These are phyloP conservation scores for Cercophora samala DNA, from an alignment of 495 filamentous ascomycete species.

Conservation along the genomic window DNA sequence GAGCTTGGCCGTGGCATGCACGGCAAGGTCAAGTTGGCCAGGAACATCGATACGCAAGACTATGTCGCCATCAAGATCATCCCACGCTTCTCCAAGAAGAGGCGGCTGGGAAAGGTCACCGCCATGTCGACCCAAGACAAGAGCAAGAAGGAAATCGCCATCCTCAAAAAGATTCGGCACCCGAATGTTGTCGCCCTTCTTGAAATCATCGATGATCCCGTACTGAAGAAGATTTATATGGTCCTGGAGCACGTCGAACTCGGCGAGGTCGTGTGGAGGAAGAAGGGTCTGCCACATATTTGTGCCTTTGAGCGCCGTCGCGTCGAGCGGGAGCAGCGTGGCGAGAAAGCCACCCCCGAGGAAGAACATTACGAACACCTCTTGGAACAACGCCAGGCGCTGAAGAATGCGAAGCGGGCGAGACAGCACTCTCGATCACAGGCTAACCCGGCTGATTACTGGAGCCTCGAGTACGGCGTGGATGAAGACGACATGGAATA, in stretches of 20 bases:
- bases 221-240: conserved; percentile 95
- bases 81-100: conserved; percentile 86
- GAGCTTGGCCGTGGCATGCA: conserved; percentile 94
- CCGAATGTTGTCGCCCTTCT: conserved; percentile 90
- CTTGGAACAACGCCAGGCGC: conserved; percentile 52
- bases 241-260: conserved; percentile 91
- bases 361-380: conserved; percentile 59
- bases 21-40: conserved; percentile 93
- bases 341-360: conserved; percentile 58
- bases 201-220: conserved; percentile 96
- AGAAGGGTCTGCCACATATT: conserved; percentile 74
- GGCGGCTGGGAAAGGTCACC: conserved; percentile 73
- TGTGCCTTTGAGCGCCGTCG: conserved; percentile 76
- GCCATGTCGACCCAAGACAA: conserved; percentile 73
- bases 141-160: conserved; percentile 94
- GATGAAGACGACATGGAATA: conserved; percentile 54
- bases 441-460: conserved; percentile 53
- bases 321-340: conserved; percentile 65
- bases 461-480: conserved; percentile 80
- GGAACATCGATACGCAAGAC: conserved; percentile 70
- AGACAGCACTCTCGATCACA: conserved; percentile 39
- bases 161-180: conserved; percentile 95
- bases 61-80: conserved; percentile 98
- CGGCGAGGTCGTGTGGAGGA: conserved; percentile 91
- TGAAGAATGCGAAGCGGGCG: conserved; percentile 55